A percentile compares a stretch with the other conserved stretches of the same genome.
Evolutionary conservation across 257 asterid species (phyloP).

Genomic region (Scutellaria baicalensis): DNA sequence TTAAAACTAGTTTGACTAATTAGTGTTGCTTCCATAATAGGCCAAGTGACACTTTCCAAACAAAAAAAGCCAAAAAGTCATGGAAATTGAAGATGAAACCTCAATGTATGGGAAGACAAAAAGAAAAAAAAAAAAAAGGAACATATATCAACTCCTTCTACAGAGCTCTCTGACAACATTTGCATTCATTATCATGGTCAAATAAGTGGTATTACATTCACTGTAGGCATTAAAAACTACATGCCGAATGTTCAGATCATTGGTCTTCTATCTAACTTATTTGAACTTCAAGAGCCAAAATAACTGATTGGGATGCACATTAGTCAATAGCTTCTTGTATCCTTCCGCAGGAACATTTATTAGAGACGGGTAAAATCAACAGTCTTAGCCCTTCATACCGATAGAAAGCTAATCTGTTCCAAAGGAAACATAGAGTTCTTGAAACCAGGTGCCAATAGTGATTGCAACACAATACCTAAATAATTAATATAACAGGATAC

Average conservation of each 20-base stretch:
- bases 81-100: background rate
- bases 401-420: background rate
- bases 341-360: background rate
- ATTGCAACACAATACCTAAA: background rate
- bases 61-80: conserved; percentile 3
- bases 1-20: conserved; percentile 4
- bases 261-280: background rate
- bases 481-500: background rate
- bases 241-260: background rate
- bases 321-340: background rate
- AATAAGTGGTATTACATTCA: background rate
- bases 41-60: conserved; percentile 6
- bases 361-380: background rate
- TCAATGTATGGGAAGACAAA: background rate
- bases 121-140: background rate
- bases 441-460: background rate
- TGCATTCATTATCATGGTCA: background rate
- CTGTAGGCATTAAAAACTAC: background rate
- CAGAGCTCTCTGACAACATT: background rate
- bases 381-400: background rate
- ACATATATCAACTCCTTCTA: conserved; percentile 1
- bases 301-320: background rate
- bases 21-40: background rate
- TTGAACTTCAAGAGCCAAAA: conserved; percentile 5
- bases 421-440: background rate